A percentile compares a stretch with the other conserved stretches of the same genome.
phyloP scores from a whole-genome alignment of 179 eudicot genomes.

The Corrigiola litoralis region DNA sequence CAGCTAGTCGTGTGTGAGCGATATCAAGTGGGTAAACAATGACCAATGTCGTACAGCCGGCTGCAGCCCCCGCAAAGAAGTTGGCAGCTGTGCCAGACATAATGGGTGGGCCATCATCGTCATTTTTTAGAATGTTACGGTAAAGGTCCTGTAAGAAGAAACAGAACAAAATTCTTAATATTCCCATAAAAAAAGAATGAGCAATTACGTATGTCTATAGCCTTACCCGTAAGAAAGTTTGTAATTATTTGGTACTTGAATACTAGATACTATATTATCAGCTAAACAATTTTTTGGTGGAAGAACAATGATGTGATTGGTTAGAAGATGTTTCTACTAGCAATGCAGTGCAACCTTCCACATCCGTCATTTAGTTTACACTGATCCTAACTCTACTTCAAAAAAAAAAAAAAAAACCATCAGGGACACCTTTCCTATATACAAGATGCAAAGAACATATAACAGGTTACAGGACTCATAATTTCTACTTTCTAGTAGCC shows the following conservation, averaged over 20 bases:
- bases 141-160: constrained; percentile 68
- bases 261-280: too few relatives aligned
- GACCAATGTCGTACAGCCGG: constrained; percentile 83
- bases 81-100: constrained; percentile 70
- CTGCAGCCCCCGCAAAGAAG: constrained; percentile 89
- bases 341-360: background rate
- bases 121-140: constrained; percentile 57
- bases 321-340: background rate
- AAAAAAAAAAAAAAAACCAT: background rate
- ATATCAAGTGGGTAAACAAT: constrained; percentile 93
- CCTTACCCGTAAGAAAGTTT: too few relatives aligned
- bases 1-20: constrained; percentile 93
- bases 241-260: too few relatives aligned
- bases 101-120: constrained; percentile 43
- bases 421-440: background rate
- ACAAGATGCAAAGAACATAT: background rate
- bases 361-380: background rate
- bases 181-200: background rate
- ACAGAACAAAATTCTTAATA: background rate
- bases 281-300: too few relatives aligned
- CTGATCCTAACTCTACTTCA: too few relatives aligned
- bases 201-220: too few relatives aligned
- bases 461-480: too few relatives aligned
- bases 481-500: too few relatives aligned
- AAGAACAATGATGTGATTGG: background rate